Evolutionary conservation across 83 land plant species (phyloP).

Genomic region (Larix sibirica): DNA sequence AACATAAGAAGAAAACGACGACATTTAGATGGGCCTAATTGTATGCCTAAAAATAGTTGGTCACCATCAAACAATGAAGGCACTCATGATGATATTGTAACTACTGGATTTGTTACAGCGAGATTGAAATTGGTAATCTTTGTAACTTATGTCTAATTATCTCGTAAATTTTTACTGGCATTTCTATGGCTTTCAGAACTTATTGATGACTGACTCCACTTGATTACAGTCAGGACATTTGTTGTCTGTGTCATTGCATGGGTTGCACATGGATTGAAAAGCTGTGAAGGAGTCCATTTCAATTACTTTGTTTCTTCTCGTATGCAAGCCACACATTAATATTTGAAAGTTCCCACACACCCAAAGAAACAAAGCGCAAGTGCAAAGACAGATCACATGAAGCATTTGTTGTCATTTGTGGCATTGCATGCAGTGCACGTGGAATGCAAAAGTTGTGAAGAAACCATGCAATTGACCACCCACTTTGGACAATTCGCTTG

Average conservation of each 20-base stretch:
- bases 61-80: conserved; percentile 42
- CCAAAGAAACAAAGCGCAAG: no score
- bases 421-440: no score
- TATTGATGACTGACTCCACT: not conserved
- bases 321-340: no score
- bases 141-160: not conserved
- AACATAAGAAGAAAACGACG: conserved; percentile 29
- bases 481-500: not conserved
- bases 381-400: no score
- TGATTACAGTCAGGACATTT: no score
- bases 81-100: conserved; percentile 24
- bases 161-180: not conserved
- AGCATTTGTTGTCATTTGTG: no score
- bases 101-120: conserved; percentile 85
- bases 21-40: conserved; percentile 39
- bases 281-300: no score
- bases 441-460: no score
- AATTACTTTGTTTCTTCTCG: no score
- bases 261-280: no score
- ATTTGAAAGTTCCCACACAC: no score
- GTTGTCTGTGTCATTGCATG: no score
- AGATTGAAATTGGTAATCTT: conserved; percentile 74
- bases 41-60: conserved; percentile 24
- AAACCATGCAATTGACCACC: conserved; percentile 21
- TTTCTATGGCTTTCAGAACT: not conserved